Evolutionary conservation across 495 filamentous ascomycete genomes (phyloP).

Genomic region (Hypoxylon fuscum): DNA sequence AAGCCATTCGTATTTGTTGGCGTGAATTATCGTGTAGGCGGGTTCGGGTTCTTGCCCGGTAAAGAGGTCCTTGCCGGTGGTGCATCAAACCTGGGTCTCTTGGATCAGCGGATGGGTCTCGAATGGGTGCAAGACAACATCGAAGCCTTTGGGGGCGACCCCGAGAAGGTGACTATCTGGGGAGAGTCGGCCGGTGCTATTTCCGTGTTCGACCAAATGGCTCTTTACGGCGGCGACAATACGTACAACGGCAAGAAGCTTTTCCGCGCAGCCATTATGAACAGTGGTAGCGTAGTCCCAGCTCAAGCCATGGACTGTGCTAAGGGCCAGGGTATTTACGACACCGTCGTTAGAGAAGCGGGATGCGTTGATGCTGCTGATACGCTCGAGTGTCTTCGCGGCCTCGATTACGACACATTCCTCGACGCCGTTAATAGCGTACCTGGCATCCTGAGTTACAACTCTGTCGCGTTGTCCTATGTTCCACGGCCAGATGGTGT

Average conservation of each 20-base stretch:
- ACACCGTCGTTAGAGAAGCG: conserved; percentile 65
- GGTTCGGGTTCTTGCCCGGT: conserved; percentile 68
- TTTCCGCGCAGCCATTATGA: conserved; percentile 77
- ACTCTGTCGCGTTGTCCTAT: conserved; percentile 69
- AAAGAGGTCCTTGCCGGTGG: conserved; percentile 73
- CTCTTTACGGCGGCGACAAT: conserved; percentile 72
- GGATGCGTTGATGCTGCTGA: conserved; percentile 66
- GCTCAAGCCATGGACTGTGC: conserved; percentile 69
- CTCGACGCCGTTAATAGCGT: conserved; percentile 73
- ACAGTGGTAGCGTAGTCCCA: conserved; percentile 72
- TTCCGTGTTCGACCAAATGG: conserved; percentile 75
- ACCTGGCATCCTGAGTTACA: conserved; percentile 69
- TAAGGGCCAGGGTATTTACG: conserved; percentile 71
- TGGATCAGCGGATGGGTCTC: conserved; percentile 72
- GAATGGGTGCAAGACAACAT: conserved; percentile 75
- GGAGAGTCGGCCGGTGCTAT: conserved; percentile 78
- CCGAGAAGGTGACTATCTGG: conserved; percentile 73
- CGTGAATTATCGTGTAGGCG: conserved; percentile 70
- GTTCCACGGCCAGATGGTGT: conserved; percentile 71
- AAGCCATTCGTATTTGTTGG: conserved; percentile 72
- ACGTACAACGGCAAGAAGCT: conserved; percentile 74
- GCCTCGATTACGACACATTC: conserved; percentile 65
- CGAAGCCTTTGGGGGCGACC: conserved; percentile 72
- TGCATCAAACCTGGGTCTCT: conserved; percentile 66
- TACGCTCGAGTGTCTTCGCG: conserved; percentile 70